A percentile compares a stretch with the other conserved stretches of the same genome.
These are phyloP conservation scores for Sesbania bispinosa DNA, from an alignment of 306 rosid genomes.

Conservation along the genomic window DNA sequence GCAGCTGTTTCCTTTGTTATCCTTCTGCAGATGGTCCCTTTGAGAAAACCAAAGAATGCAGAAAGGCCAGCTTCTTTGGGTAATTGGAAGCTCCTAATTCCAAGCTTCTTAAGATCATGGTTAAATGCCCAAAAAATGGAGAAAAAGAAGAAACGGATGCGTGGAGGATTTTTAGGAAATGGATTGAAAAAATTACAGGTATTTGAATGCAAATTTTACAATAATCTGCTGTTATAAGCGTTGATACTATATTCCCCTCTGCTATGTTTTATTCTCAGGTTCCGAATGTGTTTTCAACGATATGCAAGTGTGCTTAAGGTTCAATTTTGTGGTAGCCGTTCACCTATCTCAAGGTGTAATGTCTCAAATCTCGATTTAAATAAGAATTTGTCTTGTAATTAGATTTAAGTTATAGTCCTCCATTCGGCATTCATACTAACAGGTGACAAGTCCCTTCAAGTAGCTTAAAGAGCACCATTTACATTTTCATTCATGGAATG, in stretches of 20 bases:
- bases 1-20: background rate
- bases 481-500: background rate
- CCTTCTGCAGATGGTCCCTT: conserved; percentile 27
- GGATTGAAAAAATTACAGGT: conserved; percentile 24
- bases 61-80: conserved; percentile 42
- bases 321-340: background rate
- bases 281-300: background rate
- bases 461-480: background rate
- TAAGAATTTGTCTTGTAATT: background rate
- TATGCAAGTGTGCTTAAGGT: conserved; percentile 14
- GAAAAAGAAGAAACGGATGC: conserved; percentile 29
- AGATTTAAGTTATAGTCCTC: background rate
- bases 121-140: conserved; percentile 17
- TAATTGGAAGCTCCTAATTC: conserved; percentile 41
- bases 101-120: conserved; percentile 37
- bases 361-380: background rate
- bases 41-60: conserved; percentile 30
- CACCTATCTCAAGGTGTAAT: conserved; percentile 6
- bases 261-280: conserved; percentile 29
- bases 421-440: background rate
- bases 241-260: background rate
- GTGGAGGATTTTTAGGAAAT: background rate
- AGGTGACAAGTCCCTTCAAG: background rate
- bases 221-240: background rate
- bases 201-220: background rate